Evolutionary conservation across 176 grass and related monocot genomes (phyloP).

Genomic region (Thinopyrum elongatum): DNA sequence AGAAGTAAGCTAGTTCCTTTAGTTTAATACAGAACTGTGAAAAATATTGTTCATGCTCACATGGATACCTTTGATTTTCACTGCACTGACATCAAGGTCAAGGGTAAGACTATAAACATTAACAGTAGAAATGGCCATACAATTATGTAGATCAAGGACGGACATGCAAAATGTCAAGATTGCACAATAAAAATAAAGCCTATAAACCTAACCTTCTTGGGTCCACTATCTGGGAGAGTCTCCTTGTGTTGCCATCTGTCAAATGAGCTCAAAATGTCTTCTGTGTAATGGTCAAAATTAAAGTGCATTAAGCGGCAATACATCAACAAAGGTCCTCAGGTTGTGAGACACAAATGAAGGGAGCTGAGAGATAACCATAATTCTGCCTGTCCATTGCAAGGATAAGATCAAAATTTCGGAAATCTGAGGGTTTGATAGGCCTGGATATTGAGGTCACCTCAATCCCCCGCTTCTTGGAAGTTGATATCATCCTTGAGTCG

Average conservation of each 20-base stretch:
- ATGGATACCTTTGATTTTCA: background rate
- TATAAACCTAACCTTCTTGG: conserved; percentile 65
- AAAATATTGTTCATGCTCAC: background rate
- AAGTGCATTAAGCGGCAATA: conserved; percentile 15
- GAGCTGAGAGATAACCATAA: conserved; percentile 46
- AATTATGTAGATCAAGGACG: background rate
- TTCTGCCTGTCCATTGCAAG: conserved; percentile 98
- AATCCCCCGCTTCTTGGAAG: conserved; percentile 76
- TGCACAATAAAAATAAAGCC: background rate
- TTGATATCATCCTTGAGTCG: conserved; percentile 84
- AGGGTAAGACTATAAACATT: background rate
- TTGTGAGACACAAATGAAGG: conserved; percentile 1
- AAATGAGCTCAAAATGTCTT: conserved; percentile 85
- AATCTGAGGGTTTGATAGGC: conserved; percentile 80
- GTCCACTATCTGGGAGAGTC: conserved; percentile 65
- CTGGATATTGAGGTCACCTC: conserved; percentile 95
- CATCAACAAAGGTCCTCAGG: background rate
- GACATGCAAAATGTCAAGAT: background rate
- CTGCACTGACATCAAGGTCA: background rate
- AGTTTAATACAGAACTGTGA: background rate
- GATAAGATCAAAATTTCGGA: conserved; percentile 85
- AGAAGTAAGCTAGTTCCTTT: background rate
- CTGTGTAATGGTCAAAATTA: conserved; percentile 40
- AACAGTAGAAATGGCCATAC: conserved; percentile 8
- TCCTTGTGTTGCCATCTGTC: conserved; percentile 89